Conservation (phyloP, 176 grass and related monocot species). For the Oryza officinalis region DNA sequence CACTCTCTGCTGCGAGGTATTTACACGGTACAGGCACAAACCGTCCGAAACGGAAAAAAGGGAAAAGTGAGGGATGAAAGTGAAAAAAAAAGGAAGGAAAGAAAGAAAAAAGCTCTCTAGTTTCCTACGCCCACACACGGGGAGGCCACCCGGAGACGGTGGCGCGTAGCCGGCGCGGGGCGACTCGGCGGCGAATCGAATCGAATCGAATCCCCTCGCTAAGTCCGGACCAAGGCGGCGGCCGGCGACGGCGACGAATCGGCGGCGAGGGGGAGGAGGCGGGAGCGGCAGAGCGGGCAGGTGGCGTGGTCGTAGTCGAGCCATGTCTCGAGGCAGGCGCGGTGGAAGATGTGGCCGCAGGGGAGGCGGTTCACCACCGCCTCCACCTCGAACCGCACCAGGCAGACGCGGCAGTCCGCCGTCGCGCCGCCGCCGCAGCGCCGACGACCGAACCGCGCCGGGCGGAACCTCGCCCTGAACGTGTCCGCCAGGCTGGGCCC, state of each 20-base stretch:
- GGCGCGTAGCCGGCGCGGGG: conserved; percentile 40
- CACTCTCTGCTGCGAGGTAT: conserved; percentile 46
- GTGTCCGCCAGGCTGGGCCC: conserved; percentile 33
- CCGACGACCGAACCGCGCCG: conserved; percentile 43
- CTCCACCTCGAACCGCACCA: conserved; percentile 60
- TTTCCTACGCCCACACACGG: conserved; percentile 46
- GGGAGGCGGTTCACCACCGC: conserved; percentile 74
- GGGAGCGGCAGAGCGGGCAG: conserved; percentile 77
- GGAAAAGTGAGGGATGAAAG: background rate
- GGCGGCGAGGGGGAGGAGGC: conserved; percentile 44
- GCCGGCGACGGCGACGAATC: background rate
- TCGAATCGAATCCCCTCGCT: background rate
- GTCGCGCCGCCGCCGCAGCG: background rate
- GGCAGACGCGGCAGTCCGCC: conserved; percentile 70
- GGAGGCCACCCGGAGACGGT: conserved; percentile 50
- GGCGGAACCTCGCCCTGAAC: conserved; percentile 49
- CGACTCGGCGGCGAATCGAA: background rate
- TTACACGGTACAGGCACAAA: conserved; percentile 45
- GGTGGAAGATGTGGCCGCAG: conserved; percentile 87
- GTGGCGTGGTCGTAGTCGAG: conserved; percentile 83
- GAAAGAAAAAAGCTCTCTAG: background rate
- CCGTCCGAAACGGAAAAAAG: background rate
- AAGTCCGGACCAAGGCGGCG: background rate
- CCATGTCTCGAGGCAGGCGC: conserved; percentile 78
- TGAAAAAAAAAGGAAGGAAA: background rate